Conservation (phyloP, 108 stramenopile genomes). For the Nitzschia sp. region DNA sequence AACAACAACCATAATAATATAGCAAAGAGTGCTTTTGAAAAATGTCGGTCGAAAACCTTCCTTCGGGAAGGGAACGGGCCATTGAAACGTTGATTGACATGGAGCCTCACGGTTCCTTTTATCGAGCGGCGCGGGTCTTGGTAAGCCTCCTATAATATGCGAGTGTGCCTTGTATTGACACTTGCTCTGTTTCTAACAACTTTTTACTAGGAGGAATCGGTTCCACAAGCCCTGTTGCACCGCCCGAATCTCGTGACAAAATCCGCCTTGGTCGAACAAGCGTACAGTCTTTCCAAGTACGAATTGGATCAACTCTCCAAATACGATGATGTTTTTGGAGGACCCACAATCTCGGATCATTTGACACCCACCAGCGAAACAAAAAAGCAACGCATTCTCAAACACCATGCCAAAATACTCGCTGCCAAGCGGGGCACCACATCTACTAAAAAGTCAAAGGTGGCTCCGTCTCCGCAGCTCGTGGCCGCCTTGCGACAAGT, state of each 20-base stretch:
- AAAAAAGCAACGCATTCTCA: slow-evolving; percentile 43
- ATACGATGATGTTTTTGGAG: slow-evolving; percentile 40
- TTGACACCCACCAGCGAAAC: neutral
- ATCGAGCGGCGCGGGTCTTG: slow-evolving; percentile 67
- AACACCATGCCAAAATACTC: slow-evolving; percentile 72
- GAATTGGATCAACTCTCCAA: slow-evolving; percentile 47
- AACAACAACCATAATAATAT: neutral
- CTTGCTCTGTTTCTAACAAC: neutral
- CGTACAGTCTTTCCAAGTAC: slow-evolving; percentile 51
- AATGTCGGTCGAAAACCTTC: slow-evolving; percentile 29
- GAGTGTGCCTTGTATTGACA: neutral
- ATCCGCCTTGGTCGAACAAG: slow-evolving; percentile 66
- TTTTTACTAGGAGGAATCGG: slow-evolving; percentile 61
- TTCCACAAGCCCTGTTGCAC: slow-evolving; percentile 44
- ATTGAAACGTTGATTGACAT: slow-evolving; percentile 84
- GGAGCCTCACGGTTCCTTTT: slow-evolving; percentile 70
- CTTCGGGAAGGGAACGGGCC: slow-evolving; percentile 64
- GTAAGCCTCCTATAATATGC: too few species aligned
- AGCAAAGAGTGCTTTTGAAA: neutral
- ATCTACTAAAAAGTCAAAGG: slow-evolving; percentile 15
- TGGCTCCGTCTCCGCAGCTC: slow-evolving; percentile 57
- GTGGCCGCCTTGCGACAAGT: slow-evolving; percentile 55
- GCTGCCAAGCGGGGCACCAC: slow-evolving; percentile 21
- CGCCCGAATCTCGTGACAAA: slow-evolving; percentile 69
- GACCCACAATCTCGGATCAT: neutral